These are phyloP conservation scores for Cladosporium phlei DNA, from an alignment of 2,329 filamentous ascomycete species.

Conservation along the genomic window DNA sequence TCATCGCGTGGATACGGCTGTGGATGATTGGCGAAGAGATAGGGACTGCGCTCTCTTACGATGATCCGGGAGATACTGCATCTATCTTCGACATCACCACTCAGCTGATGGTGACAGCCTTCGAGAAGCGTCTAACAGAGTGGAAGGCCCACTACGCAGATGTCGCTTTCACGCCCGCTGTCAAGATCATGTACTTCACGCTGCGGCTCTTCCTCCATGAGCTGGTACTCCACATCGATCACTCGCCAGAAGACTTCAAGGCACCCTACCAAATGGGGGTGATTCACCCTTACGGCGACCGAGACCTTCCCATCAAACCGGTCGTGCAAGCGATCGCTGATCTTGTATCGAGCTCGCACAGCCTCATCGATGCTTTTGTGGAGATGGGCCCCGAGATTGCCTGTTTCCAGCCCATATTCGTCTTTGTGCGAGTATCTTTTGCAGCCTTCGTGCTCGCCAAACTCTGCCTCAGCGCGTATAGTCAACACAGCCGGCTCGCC, in stretches of 20 bases:
- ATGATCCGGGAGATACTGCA: slow-evolving; percentile 53
- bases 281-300: slow-evolving; percentile 38
- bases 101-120: slow-evolving; percentile 59
- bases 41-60: slow-evolving; percentile 60
- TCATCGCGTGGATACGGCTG: slow-evolving; percentile 57
- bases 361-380: slow-evolving; percentile 61
- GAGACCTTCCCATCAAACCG: slow-evolving; percentile 43
- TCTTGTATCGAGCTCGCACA: slow-evolving; percentile 63
- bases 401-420: slow-evolving; percentile 64
- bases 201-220: slow-evolving; percentile 72
- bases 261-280: slow-evolving; percentile 45
- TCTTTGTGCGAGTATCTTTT: slow-evolving; percentile 67
- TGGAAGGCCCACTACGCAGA: slow-evolving; percentile 52
- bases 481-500: slow-evolving; percentile 62
- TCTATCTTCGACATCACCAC: slow-evolving; percentile 59
- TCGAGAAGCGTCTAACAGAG: slow-evolving; percentile 60
- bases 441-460: slow-evolving; percentile 69
- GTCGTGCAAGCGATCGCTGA: slow-evolving; percentile 63
- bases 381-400: slow-evolving; percentile 55
- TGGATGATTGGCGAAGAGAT: slow-evolving; percentile 65
- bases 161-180: slow-evolving; percentile 37
- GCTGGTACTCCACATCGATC: slow-evolving; percentile 63
- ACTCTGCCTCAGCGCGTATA: slow-evolving; percentile 63
- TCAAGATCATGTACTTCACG: slow-evolving; percentile 61
- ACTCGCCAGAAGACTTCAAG: slow-evolving; percentile 50